phyloP scores from a whole-genome alignment of 805 yeast species.

The Sugiyamaella qingdaonensis region DNA sequence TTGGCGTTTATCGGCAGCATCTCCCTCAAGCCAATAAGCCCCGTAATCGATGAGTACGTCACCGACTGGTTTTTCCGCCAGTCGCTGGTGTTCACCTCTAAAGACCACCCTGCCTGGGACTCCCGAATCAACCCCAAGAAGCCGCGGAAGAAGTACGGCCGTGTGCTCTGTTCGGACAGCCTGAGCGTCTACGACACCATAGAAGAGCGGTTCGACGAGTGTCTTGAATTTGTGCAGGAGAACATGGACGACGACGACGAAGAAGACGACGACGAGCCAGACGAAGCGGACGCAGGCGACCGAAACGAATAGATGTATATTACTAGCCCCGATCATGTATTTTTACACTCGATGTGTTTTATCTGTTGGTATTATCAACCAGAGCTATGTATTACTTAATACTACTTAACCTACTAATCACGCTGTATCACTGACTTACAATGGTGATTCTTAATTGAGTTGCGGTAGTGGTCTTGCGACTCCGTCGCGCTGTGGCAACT shows the following conservation, averaged over 20 bases:
- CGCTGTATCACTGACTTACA: too few relatives aligned
- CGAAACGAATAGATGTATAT: background rate
- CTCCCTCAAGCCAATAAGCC: conserved; percentile 71
- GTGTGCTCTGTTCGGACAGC: conserved; percentile 68
- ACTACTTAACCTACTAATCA: background rate
- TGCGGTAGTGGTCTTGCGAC: too few relatives aligned
- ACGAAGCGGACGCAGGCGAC: background rate
- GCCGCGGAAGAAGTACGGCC: conserved; percentile 87
- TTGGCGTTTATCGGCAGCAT: conserved; percentile 66
- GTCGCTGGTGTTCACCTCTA: conserved; percentile 75
- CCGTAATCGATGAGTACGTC: conserved; percentile 83
- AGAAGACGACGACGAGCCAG: background rate
- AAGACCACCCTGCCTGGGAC: conserved; percentile 79
- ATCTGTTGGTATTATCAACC: background rate
- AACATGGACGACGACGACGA: conserved; percentile 19
- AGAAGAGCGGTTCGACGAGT: conserved; percentile 79
- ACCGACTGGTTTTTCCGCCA: conserved; percentile 89
- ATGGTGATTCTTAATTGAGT: too few relatives aligned
- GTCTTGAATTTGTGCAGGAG: conserved; percentile 64
- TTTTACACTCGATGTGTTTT: background rate
- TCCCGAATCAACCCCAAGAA: conserved; percentile 47
- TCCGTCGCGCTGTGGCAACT: too few relatives aligned
- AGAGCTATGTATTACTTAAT: background rate
- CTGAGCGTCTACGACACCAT: conserved; percentile 75
- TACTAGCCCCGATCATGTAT: background rate